Evolutionary conservation across 129 eudicot species (phyloP).

Genomic region (Cynara cardunculus): DNA sequence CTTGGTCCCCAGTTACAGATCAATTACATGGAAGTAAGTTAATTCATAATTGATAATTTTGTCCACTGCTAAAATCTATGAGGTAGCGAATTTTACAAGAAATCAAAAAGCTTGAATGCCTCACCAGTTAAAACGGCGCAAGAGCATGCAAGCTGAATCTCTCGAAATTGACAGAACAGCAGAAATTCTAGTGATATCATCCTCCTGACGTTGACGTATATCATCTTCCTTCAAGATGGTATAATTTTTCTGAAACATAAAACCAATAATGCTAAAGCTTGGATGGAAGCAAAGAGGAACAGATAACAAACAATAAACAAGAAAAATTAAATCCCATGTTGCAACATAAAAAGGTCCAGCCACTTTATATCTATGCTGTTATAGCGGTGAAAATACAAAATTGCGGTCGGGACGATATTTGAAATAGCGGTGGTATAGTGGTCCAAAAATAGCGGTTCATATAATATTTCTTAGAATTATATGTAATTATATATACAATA

Average conservation of each 20-base stretch:
- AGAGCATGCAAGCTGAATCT: slow-evolving; percentile 66
- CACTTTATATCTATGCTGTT: not conserved
- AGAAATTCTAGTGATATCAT: slow-evolving; percentile 58
- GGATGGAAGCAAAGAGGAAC: not conserved
- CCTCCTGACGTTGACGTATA: slow-evolving; percentile 74
- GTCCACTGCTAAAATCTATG: not conserved
- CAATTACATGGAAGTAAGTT: not conserved
- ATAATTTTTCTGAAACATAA: slow-evolving; percentile 59
- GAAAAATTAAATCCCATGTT: not conserved
- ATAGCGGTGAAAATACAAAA: no score
- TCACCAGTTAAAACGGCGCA: slow-evolving; percentile 82
- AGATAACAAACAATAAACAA: not conserved
- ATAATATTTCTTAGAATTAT: no score
- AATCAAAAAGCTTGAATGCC: not conserved
- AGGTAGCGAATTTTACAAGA: not conserved
- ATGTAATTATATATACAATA: no score
- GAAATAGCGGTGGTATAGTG: no score
- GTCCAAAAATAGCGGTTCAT: no score
- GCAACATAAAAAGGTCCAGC: not conserved
- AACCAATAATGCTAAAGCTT: slow-evolving; percentile 9
- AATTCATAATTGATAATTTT: no score
- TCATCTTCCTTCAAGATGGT: slow-evolving; percentile 77
- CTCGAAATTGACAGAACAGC: slow-evolving; percentile 72
- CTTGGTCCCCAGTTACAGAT: not conserved
- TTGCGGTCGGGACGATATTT: no score